Evolutionary conservation across 2,329 filamentous ascomycete genomes (phyloP), one percentile per base, ranked within the genome.

Genomic region (Sporothrix variecibatus): DNA sequence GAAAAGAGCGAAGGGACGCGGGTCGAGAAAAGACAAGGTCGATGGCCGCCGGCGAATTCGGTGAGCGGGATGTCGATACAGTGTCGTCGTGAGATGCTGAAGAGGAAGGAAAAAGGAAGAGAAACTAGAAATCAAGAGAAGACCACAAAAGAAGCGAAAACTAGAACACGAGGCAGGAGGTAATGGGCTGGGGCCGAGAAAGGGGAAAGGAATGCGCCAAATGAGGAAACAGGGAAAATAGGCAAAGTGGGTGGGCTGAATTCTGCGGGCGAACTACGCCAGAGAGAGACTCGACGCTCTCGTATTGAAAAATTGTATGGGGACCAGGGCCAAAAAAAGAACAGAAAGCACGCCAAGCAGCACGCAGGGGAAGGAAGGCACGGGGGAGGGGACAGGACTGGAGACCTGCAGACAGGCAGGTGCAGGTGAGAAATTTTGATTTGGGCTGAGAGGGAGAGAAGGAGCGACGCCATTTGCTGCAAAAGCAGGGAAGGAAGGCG

Each of bases 111-210:
- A 15, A 40, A 64, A 58, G 49, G 60, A 65, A 58, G 43, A 17
- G 15, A 58, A 58, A n/a, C 17, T 46, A 38, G 28, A 68, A 64
- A 69, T 70, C 43, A 49, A 43, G 43, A 49, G 28, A 31, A 43
- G 28, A 31, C 26, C 26, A 74, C 20, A 17, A 69, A 23, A 72
- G 51, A 34, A 49, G n/a, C 34, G 40, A 56, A 71, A 58, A 31
- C n/a, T 15, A 15, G 67, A 75, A 73, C 26, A 73, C 72, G 67
- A 73, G 74, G 51, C 72, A 71, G 69, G 67, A 67, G 71, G 71
- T 53, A 60, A 68, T 31, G 49, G 65, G 23, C 43, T n/a, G n/a
- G 43, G 46, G 49, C 60, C 62, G 46, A 46, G 67, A 69, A 69
- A 69, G 67, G 67, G 67, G 67, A 69, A 65, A 67, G 43, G 62